These are phyloP conservation scores for Moesziomyces sp. DNA, from an alignment of 1,284 basidiomycete genomes.

Conservation along the genomic window DNA sequence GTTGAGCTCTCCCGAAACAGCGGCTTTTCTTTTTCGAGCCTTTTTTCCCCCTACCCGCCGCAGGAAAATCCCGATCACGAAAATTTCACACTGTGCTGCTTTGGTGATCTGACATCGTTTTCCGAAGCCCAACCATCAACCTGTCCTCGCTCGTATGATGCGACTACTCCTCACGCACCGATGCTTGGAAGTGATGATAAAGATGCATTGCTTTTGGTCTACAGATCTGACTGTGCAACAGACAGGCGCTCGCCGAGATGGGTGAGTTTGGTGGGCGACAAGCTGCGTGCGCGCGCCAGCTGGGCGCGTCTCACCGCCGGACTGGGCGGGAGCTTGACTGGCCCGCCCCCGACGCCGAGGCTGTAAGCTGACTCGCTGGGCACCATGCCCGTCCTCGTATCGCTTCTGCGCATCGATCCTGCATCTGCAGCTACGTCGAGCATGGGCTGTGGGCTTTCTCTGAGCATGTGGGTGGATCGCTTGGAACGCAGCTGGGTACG, in stretches of 20 bases:
- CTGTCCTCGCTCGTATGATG: background rate
- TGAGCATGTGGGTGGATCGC: background rate
- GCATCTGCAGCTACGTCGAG: background rate
- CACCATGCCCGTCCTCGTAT: background rate
- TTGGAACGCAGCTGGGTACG: background rate
- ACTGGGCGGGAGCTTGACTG: conserved; percentile 30
- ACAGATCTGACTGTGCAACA: background rate
- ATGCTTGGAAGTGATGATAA: background rate
- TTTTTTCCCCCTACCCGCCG: too few species aligned
- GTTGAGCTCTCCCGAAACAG: too few species aligned
- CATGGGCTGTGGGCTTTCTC: background rate
- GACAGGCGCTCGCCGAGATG: background rate
- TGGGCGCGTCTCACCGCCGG: conserved; percentile 47
- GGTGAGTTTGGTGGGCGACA: conserved; percentile 16
- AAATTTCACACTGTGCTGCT: too few species aligned
- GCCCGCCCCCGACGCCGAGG: background rate
- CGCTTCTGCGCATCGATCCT: background rate
- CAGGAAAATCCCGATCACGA: too few species aligned
- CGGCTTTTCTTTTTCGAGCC: too few species aligned
- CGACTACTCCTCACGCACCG: background rate
- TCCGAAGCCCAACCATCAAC: too few species aligned
- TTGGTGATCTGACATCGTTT: too few species aligned
- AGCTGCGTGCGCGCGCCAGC: conserved; percentile 31
- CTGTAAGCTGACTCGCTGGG: background rate
- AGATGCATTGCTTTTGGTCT: background rate